Evolutionary conservation across 352 stramenopile genomes (phyloP).

Genomic region (Elongisporangium prolatum): DNA sequence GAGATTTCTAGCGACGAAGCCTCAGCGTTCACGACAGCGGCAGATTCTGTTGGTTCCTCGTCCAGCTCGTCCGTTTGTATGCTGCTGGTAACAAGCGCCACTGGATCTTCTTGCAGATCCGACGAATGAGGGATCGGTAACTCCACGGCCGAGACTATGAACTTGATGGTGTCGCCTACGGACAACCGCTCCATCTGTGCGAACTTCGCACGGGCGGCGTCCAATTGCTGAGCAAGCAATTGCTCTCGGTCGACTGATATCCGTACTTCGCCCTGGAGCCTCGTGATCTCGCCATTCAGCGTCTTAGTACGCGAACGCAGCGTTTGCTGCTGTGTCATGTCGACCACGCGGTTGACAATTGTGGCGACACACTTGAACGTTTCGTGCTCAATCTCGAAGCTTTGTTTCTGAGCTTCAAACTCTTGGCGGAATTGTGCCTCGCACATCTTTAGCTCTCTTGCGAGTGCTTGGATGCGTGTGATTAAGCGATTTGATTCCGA

Average conservation of each 20-base stretch:
- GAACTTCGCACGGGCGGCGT: slow-evolving; percentile 20
- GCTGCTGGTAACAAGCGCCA: not conserved
- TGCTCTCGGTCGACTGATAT: slow-evolving; percentile 22
- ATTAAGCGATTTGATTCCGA: slow-evolving; percentile 4
- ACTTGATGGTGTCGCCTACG: slow-evolving; percentile 38
- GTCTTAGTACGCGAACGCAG: slow-evolving; percentile 11
- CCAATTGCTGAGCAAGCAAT: slow-evolving; percentile 23
- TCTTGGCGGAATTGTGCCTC: not conserved
- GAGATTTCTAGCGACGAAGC: slow-evolving; percentile 4
- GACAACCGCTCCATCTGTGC: slow-evolving; percentile 29
- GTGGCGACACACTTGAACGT: slow-evolving; percentile 20
- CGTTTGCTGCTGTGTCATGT: slow-evolving; percentile 25
- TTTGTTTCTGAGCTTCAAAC: slow-evolving; percentile 11
- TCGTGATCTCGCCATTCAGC: slow-evolving; percentile 28
- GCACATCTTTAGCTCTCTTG: not conserved
- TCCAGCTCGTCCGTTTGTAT: slow-evolving; percentile 9
- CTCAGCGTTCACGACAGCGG: not conserved
- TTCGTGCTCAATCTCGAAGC: slow-evolving; percentile 12
- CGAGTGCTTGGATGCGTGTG: not conserved
- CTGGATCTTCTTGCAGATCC: slow-evolving; percentile 4
- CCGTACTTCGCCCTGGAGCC: slow-evolving; percentile 23
- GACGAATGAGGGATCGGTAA: slow-evolving; percentile 5
- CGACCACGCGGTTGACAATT: slow-evolving; percentile 44
- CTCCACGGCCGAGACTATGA: slow-evolving; percentile 39
- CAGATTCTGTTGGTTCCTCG: not conserved